Evolutionary conservation across 768 basidiomycete genomes (phyloP), one percentile per base, ranked within the genome.

Genomic region (Auriscalpium vulgare): DNA sequence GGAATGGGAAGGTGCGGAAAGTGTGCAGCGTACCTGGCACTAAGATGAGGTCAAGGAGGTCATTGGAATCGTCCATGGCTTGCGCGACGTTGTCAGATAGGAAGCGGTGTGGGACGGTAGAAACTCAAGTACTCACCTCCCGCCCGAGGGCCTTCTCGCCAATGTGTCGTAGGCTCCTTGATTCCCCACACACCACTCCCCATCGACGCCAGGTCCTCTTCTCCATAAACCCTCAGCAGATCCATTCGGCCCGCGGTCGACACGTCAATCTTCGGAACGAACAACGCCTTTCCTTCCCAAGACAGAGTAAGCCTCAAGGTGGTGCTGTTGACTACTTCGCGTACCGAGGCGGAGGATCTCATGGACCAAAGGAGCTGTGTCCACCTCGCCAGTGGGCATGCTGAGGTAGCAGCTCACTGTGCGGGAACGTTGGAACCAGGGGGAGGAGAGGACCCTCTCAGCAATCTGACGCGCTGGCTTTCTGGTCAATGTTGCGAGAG

Each of bases 331-430:
- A 40, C n/a, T 37, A 17, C 54, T 10, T 16, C 47, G 11, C 44
- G 14, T 56, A 88, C 88, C 82, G 10, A 71, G 67, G 19, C 71
- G 65, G n/a, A 90, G 66, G 53, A 90, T 76, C 13, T 72, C 72
- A 10, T 75, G 66, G 10, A 80, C 74, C 37, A 91, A 59, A 0
- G 65, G 63, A 4, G 74, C 64, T 0, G 89, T 91, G 62, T 84
- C 77, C 23, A 83, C 74, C 62, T 91, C 89, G 4, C 78, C 85
- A 2, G 76, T 66, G 10, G 87, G 86, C 89, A 91, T 90, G 68
- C 82, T 90, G 44, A 91, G 73, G 66, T 86, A 91, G 67, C 89
- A 91, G 71, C 87, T 83, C 35, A 90, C 67, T 5, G 73, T 72
- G 51, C 68, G 75, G 51, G 75, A 76, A 40, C 63, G 63, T 37